These are phyloP conservation scores for Allantophomopsis cytisporea DNA, from an alignment of 2,329 filamentous ascomycete species.

Conservation along the genomic window DNA sequence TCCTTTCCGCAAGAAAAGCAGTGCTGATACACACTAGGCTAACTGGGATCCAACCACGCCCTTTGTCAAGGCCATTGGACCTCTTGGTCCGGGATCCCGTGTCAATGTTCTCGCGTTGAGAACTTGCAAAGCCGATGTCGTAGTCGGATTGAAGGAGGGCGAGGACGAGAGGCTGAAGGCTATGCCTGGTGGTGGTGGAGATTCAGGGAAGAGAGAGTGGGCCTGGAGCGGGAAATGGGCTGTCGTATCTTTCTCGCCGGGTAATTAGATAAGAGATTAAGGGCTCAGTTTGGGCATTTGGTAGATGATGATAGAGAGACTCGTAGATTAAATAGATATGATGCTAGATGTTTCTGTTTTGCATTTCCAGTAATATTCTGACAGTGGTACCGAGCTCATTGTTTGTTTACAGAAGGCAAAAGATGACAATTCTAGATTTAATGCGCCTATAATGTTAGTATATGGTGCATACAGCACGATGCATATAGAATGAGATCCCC, in stretches of 20 bases:
- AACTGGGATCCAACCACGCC: slow-evolving; percentile 80
- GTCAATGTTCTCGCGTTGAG: slow-evolving; percentile 76
- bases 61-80: slow-evolving; percentile 74
- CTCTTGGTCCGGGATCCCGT: slow-evolving; percentile 68
- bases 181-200: slow-evolving; percentile 56
- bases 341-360: not conserved
- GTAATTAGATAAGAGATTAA: slow-evolving; percentile 28
- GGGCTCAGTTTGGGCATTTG: not conserved
- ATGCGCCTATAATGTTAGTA: too few relatives aligned
- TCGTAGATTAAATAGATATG: not conserved
- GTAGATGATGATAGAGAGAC: not conserved
- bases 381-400: too few relatives aligned
- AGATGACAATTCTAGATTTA: too few relatives aligned
- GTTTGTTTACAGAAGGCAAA: too few relatives aligned
- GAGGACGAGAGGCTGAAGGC: slow-evolving; percentile 69
- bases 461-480: too few relatives aligned
- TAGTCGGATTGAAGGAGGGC: slow-evolving; percentile 73
- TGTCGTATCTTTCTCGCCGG: slow-evolving; percentile 73
- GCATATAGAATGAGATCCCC: too few relatives aligned
- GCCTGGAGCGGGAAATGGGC: slow-evolving; percentile 96
- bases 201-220: slow-evolving; percentile 59
- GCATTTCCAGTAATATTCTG: too few relatives aligned
- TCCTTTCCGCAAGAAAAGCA: too few relatives aligned
- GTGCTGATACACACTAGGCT: slow-evolving; percentile 29
- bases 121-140: slow-evolving; percentile 93